phyloP scores from a whole-genome alignment of 75 land plant species.

The Ceratopteris richardii region DNA sequence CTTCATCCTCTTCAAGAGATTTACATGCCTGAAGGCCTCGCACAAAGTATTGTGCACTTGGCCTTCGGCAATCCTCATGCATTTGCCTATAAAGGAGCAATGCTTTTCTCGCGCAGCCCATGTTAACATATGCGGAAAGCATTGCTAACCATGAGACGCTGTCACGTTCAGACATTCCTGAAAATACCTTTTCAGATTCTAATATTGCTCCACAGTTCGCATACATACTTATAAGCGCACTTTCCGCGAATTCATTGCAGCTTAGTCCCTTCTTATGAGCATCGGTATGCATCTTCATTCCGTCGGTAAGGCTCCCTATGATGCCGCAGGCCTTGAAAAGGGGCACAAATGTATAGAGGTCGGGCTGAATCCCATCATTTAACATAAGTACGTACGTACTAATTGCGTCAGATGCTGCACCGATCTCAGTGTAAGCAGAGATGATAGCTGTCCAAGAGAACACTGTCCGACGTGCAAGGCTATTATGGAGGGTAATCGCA shows the following conservation, averaged over 20 bases:
- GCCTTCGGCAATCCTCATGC: conserved; percentile 10
- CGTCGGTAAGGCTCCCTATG: too few species aligned
- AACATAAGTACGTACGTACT: conserved; percentile 11
- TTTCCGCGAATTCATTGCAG: not conserved
- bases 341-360: conserved; percentile 9
- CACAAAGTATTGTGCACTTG: conserved; percentile 11
- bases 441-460: conserved; percentile 29
- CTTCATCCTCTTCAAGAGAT: not conserved
- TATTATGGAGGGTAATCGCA: conserved; percentile 15
- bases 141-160: conserved; percentile 26
- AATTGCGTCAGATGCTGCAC: conserved; percentile 6
- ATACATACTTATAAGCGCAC: too few species aligned
- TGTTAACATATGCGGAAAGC: conserved; percentile 16
- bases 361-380: conserved; percentile 11
- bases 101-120: conserved; percentile 4
- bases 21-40: conserved; percentile 12
- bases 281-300: not conserved
- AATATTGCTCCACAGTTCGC: too few species aligned
- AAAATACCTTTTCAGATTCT: not conserved
- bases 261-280: not conserved
- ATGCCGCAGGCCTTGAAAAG: conserved; percentile 8
- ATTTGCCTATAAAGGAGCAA: conserved; percentile 11
- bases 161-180: not conserved
- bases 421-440: conserved; percentile 10
- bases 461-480: not conserved